Conservation (phyloP, 148 eudicot genomes). For the Amaranthus cruentus region DNA sequence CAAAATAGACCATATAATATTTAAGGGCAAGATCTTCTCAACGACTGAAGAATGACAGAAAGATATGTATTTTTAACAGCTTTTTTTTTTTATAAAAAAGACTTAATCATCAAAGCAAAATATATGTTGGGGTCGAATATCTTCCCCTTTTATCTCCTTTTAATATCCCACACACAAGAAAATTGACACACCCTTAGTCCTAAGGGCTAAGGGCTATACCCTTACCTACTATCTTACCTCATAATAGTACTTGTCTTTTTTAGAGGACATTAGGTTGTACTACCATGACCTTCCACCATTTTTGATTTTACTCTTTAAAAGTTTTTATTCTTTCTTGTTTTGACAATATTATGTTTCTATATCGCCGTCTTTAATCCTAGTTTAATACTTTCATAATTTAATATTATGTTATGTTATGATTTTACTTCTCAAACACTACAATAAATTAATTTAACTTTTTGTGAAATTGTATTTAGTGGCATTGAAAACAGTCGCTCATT, state of each 20-base stretch:
- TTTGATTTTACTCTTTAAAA: no score
- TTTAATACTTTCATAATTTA: no score
- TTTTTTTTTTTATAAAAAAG: slow-evolving; percentile 21
- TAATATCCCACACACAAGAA: background rate
- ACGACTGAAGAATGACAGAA: slow-evolving; percentile 22
- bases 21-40: slow-evolving; percentile 5
- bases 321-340: no score
- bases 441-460: no score
- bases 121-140: slow-evolving; percentile 19
- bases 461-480: no score
- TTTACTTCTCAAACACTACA: no score
- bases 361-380: no score
- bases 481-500: no score
- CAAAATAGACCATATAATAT: background rate
- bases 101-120: slow-evolving; percentile 13
- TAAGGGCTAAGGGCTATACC: no score
- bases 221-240: slow-evolving; percentile 3
- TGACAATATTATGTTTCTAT: no score
- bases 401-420: no score
- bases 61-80: background rate
- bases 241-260: background rate
- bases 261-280: background rate
- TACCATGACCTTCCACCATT: background rate
- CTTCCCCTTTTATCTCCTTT: slow-evolving; percentile 1
- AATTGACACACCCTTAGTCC: no score